Evolutionary conservation across 176 grass and related monocot genomes (phyloP).

Genomic region (Puccinellia tenuiflora): DNA sequence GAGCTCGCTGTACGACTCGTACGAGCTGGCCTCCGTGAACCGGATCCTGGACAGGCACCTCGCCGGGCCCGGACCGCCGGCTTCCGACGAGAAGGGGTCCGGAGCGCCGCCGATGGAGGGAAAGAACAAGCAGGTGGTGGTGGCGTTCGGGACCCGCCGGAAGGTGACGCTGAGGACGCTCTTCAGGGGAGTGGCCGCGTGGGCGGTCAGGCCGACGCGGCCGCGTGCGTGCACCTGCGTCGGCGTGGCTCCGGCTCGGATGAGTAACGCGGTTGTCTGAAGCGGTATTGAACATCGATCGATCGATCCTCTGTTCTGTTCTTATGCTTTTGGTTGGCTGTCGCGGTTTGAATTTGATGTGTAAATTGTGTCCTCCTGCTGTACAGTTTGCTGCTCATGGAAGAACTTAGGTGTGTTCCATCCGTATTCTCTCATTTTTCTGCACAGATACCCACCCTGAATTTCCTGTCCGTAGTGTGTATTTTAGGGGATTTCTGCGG

Average conservation of each 20-base stretch:
- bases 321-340: background rate
- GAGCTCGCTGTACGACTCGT: conserved; percentile 72
- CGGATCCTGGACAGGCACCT: conserved; percentile 45
- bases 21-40: conserved; percentile 58
- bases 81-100: background rate
- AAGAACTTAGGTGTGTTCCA: background rate
- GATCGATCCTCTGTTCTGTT: background rate
- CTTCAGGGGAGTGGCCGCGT: conserved; percentile 28
- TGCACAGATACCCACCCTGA: background rate
- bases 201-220: conserved; percentile 20
- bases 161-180: conserved; percentile 33
- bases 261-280: background rate
- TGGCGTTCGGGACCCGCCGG: background rate
- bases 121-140: background rate
- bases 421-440: background rate
- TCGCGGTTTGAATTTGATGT: background rate
- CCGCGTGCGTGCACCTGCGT: conserved; percentile 2
- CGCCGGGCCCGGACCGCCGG: background rate
- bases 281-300: background rate
- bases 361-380: background rate
- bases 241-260: background rate
- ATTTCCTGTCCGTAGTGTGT: background rate
- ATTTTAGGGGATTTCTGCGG: background rate
- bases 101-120: background rate
- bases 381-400: background rate